Conservation (phyloP, 805 yeast genomes). For the Priceomyces castillae region DNA sequence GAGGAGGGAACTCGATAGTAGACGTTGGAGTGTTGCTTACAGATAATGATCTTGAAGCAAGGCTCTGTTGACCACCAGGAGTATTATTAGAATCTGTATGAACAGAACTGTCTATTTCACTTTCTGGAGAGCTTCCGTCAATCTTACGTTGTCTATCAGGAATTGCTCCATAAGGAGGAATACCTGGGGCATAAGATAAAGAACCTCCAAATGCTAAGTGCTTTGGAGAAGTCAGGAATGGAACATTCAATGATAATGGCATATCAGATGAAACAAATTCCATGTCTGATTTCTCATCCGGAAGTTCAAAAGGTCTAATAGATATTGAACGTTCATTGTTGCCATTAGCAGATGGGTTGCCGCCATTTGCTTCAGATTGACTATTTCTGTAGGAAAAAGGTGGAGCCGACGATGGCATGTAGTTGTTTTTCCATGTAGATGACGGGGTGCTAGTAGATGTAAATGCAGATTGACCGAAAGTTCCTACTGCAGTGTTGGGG, state of each 20-base stretch:
- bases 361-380: neutral
- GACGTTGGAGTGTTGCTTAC: constrained; percentile 3
- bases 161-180: constrained; percentile 2
- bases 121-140: constrained; percentile 11
- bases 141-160: constrained; percentile 3
- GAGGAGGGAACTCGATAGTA: constrained; percentile 2
- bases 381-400: constrained; percentile 18
- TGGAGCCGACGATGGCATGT: constrained; percentile 37
- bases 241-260: constrained; percentile 11
- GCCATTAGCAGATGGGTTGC: neutral
- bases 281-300: constrained; percentile 15
- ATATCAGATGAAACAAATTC: constrained; percentile 9
- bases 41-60: constrained; percentile 1
- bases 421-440: constrained; percentile 33
- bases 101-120: constrained; percentile 11
- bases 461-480: constrained; percentile 15
- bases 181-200: constrained; percentile 11
- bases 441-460: constrained; percentile 30
- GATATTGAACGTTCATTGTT: constrained; percentile 11
- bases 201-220: constrained; percentile 20
- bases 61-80: constrained; percentile 1
- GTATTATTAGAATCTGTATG: constrained; percentile 8
- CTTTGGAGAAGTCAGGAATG: constrained; percentile 25
- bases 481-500: constrained; percentile 17
- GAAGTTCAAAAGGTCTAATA: constrained; percentile 25